A percentile compares a stretch with the other conserved stretches of the same genome.
Evolutionary conservation across 768 basidiomycete genomes (phyloP).

Genomic region (Favolaschia claudopus): DNA sequence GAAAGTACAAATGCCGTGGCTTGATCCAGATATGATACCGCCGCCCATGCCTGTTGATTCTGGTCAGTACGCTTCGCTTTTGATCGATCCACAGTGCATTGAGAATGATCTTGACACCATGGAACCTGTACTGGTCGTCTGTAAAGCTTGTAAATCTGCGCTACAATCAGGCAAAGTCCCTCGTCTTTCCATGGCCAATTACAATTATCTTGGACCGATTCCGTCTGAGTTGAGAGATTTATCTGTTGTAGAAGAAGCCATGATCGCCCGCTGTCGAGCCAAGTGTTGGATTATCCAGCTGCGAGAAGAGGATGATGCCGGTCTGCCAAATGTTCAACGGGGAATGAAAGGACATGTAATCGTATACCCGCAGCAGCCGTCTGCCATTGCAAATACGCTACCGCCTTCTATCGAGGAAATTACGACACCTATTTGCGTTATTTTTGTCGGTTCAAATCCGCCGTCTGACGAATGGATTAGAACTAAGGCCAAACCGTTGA

Average conservation of each 20-base stretch:
- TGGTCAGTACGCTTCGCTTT: neutral
- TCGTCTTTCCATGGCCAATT: no score
- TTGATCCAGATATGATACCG: neutral
- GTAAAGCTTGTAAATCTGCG: neutral
- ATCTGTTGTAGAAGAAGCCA: conserved; percentile 10
- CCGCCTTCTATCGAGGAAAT: neutral
- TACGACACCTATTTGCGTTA: neutral
- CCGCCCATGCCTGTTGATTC: neutral
- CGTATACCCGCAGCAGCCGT: neutral
- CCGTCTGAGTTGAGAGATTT: conserved; percentile 6
- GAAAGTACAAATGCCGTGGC: neutral
- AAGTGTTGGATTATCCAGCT: conserved; percentile 7
- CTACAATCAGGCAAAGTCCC: neutral
- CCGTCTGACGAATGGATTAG: neutral
- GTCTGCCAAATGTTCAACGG: neutral
- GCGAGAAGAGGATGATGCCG: neutral
- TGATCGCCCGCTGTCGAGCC: conserved; percentile 17
- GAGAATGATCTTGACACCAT: neutral
- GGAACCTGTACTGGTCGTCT: neutral
- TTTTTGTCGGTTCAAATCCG: neutral
- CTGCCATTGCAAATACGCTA: neutral
- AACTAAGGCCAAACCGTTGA: neutral
- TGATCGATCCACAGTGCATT: neutral
- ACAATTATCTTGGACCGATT: conserved; percentile 9
- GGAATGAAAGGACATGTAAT: neutral